Percentiles rank a stretch among this genome's conserved stretches.
phyloP scores from a whole-genome alignment of 805 yeast genomes.

The Candida peoriensis region DNA sequence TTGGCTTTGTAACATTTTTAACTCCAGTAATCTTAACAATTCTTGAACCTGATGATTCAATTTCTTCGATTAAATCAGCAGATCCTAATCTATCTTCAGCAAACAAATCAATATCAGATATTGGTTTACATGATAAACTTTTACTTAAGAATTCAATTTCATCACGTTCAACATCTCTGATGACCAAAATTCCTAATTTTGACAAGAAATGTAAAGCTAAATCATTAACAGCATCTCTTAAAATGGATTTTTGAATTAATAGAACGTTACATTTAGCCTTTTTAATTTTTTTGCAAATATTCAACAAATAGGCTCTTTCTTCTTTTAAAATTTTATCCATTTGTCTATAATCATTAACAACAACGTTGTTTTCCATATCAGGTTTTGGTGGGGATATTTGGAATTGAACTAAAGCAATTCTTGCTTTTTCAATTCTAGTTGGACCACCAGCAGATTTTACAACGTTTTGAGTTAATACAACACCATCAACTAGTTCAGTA shows the following conservation, averaged over 20 bases:
- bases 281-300: constrained; percentile 93
- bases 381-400: constrained; percentile 95
- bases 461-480: constrained; percentile 86
- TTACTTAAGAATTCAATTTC: constrained; percentile 85
- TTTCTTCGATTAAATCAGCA: constrained; percentile 90
- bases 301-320: constrained; percentile 91
- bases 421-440: constrained; percentile 87
- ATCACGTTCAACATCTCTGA: constrained; percentile 95
- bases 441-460: constrained; percentile 94
- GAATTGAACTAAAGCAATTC: constrained; percentile 81
- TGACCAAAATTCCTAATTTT: constrained; percentile 88
- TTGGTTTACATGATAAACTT: constrained; percentile 90
- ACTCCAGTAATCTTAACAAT: constrained; percentile 86
- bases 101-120: constrained; percentile 91
- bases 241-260: constrained; percentile 90
- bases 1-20: constrained; percentile 66
- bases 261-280: constrained; percentile 88
- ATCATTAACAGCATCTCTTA: constrained; percentile 82
- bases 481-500: constrained; percentile 88
- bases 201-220: constrained; percentile 92
- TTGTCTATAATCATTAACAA: constrained; percentile 96
- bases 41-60: constrained; percentile 41
- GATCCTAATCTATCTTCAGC: constrained; percentile 88
- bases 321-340: constrained; percentile 98
- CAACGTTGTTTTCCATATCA: constrained; percentile 91